These are phyloP conservation scores for Termitomyces sp. DNA, from an alignment of 768 basidiomycete genomes.

Conservation along the genomic window DNA sequence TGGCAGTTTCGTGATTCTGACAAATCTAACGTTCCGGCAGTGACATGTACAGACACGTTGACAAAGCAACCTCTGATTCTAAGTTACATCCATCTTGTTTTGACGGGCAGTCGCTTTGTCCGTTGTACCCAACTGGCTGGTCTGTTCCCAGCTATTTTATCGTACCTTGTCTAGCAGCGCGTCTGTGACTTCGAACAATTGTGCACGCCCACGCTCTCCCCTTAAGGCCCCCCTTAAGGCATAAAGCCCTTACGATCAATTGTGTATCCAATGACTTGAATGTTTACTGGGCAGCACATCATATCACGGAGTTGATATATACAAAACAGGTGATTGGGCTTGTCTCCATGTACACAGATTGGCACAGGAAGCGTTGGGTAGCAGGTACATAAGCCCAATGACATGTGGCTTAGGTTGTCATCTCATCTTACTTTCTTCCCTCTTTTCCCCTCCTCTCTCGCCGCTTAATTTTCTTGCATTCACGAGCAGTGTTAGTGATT, in stretches of 20 bases:
- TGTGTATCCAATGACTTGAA: neutral
- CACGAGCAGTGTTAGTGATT: constrained; percentile 40
- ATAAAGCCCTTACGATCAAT: neutral
- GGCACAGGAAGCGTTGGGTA: neutral
- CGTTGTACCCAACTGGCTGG: neutral
- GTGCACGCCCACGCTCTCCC: neutral
- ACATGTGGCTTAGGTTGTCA: neutral
- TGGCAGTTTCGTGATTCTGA: neutral
- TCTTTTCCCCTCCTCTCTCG: too few relatives aligned
- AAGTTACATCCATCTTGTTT: neutral
- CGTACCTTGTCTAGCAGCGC: too few relatives aligned
- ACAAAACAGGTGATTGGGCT: too few relatives aligned
- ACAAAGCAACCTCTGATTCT: neutral
- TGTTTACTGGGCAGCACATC: neutral
- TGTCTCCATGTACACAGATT: constrained; percentile 8
- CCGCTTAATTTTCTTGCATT: too few relatives aligned
- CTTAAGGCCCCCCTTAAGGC: neutral
- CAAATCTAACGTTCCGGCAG: neutral
- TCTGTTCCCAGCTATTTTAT: neutral
- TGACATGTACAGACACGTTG: too few relatives aligned
- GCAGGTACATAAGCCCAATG: constrained; percentile 3
- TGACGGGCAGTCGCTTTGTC: neutral
- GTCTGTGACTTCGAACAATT: neutral
- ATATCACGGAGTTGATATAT: neutral
- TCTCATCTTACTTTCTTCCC: constrained; percentile 1